Percentiles rank a stretch among this genome's conserved stretches.
phyloP scores from a whole-genome alignment of 2,329 filamentous ascomycete genomes.

The Stachybotrys echinatus region DNA sequence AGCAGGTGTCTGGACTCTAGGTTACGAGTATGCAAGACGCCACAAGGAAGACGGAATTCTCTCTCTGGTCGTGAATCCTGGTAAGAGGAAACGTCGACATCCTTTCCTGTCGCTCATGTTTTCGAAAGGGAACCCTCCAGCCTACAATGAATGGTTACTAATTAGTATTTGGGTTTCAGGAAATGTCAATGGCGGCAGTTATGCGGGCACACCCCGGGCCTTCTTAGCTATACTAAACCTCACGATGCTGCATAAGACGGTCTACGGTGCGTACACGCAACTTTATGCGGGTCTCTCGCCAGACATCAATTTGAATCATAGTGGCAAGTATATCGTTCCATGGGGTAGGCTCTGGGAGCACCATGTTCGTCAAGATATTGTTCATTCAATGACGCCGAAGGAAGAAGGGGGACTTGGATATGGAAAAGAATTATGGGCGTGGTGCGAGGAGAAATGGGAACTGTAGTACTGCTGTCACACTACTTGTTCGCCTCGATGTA shows the following conservation, averaged over 20 bases:
- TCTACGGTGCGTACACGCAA: not conserved
- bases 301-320: not conserved
- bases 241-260: not conserved
- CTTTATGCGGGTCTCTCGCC: not conserved
- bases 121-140: too few species aligned
- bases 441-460: not conserved
- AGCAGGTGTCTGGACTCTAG: not conserved
- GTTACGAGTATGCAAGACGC: not conserved
- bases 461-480: too few species aligned
- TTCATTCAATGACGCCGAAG: not conserved
- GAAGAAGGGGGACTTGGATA: not conserved
- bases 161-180: not conserved
- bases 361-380: not conserved
- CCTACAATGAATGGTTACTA: not conserved
- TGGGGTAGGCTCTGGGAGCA: not conserved
- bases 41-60: not conserved
- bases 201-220: not conserved
- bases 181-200: not conserved
- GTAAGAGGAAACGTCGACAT: not conserved
- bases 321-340: not conserved
- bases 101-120: too few species aligned
- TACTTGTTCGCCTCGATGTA: too few species aligned
- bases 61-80: not conserved
- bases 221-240: not conserved
- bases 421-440: not conserved